Evolutionary conservation across 148 eudicot genomes (phyloP).

Genomic region (Mesembryanthemum crystallinum): DNA sequence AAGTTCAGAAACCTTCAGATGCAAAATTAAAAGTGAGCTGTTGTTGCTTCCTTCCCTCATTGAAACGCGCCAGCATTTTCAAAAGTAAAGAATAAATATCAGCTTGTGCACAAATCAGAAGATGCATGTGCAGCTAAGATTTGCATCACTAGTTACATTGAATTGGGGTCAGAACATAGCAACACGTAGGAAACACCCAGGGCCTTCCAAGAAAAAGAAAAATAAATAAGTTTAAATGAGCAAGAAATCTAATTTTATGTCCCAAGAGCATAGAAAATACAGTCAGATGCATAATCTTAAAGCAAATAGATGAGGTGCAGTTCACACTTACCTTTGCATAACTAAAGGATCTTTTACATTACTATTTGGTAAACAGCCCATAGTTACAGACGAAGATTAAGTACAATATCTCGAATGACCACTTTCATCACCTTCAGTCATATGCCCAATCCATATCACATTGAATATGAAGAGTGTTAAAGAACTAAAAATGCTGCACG

Average conservation of each 20-base stretch:
- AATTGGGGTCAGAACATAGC: too few relatives aligned
- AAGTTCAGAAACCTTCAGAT: background rate
- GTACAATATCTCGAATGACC: background rate
- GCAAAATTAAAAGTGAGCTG: background rate
- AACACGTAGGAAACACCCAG: too few relatives aligned
- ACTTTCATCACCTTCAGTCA: background rate
- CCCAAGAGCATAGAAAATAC: background rate
- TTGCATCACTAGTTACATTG: background rate
- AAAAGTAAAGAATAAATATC: background rate
- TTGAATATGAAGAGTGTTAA: too few relatives aligned
- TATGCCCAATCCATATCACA: background rate
- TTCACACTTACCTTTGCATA: background rate
- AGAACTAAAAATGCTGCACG: too few relatives aligned
- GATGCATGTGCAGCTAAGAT: background rate
- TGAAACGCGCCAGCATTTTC: background rate
- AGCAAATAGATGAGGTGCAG: too few relatives aligned
- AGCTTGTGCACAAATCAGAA: background rate
- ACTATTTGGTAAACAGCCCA: background rate
- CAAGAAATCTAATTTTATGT: background rate
- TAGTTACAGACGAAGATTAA: background rate
- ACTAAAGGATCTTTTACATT: background rate
- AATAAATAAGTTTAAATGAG: too few relatives aligned
- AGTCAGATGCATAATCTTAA: too few relatives aligned
- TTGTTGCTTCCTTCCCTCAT: background rate
- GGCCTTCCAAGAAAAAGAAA: too few relatives aligned